Percentiles rank a stretch among this genome's conserved stretches.
Conservation (phyloP, 1,139 yeast species). For the Meyerozyma smithsonii region DNA sequence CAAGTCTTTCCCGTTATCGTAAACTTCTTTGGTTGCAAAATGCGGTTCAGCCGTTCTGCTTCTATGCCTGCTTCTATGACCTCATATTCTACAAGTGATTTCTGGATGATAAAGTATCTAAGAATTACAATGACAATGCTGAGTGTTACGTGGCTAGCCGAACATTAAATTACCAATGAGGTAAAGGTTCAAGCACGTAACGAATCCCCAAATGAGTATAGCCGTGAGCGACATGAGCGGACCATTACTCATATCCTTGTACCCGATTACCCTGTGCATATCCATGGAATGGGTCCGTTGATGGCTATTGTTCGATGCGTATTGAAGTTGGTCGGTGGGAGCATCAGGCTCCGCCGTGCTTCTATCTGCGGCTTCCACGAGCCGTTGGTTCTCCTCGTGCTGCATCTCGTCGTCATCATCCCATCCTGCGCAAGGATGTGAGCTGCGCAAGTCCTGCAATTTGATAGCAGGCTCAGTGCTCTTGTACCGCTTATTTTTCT, state of each 20-base stretch:
- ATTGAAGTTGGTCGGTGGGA: constrained; percentile 1
- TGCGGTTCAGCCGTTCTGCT: too few relatives aligned
- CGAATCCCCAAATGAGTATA: constrained; percentile 47
- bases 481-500: constrained; percentile 18
- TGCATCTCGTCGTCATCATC: constrained; percentile 33
- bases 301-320: not conserved
- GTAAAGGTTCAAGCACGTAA: constrained; percentile 47
- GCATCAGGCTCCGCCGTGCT: not conserved
- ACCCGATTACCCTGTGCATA: constrained; percentile 25
- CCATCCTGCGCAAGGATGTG: constrained; percentile 45
- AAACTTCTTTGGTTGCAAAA: too few relatives aligned
- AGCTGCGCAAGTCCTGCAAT: constrained; percentile 37
- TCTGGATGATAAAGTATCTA: not conserved
- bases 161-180: constrained; percentile 44
- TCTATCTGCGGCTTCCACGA: not conserved
- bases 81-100: too few relatives aligned
- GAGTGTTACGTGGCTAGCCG: constrained; percentile 41
- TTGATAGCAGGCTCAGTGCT: constrained; percentile 40
- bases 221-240: constrained; percentile 40
- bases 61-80: too few relatives aligned
- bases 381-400: constrained; percentile 15
- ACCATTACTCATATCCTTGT: constrained; percentile 53
- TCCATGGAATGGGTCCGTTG: constrained; percentile 5
- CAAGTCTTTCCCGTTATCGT: too few relatives aligned
- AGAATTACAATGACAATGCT: too few relatives aligned